A percentile compares a stretch with the other conserved stretches of the same genome.
These are phyloP conservation scores for Iodosphaeria phyllophila DNA, from an alignment of 2,329 filamentous ascomycete species.

Conservation along the genomic window DNA sequence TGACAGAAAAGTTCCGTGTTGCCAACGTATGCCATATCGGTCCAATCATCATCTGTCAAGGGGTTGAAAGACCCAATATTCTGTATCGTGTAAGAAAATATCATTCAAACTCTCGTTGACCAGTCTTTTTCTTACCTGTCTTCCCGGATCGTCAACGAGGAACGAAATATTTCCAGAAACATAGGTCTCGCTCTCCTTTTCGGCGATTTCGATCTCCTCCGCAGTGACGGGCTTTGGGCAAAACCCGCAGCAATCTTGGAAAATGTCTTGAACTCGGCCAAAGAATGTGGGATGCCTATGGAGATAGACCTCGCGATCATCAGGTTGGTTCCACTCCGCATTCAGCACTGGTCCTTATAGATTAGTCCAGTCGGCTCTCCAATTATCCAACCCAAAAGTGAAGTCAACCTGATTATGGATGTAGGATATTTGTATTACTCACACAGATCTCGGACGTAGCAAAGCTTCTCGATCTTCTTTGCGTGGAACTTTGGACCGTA, in stretches of 20 bases:
- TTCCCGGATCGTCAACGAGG: constrained; percentile 63
- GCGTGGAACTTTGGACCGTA: constrained; percentile 44
- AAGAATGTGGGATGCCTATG: constrained; percentile 81
- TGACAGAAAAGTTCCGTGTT: constrained; percentile 62
- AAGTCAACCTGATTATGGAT: background rate
- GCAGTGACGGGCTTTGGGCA: constrained; percentile 52
- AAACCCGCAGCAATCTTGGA: constrained; percentile 64
- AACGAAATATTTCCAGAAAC: constrained; percentile 58
- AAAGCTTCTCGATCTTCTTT: constrained; percentile 60
- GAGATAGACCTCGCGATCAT: constrained; percentile 57
- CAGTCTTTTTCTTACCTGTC: constrained; percentile 36
- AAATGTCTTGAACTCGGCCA: constrained; percentile 53
- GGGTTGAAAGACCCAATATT: constrained; percentile 57
- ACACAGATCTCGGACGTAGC: constrained; percentile 61
- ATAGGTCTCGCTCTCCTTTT: constrained; percentile 57
- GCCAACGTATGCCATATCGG: constrained; percentile 76
- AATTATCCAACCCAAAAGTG: background rate
- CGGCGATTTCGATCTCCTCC: constrained; percentile 52
- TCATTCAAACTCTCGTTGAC: constrained; percentile 4
- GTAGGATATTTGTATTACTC: constrained; percentile 7
- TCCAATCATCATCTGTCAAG: constrained; percentile 69
- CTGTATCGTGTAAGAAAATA: constrained; percentile 3
- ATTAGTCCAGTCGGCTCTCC: background rate
- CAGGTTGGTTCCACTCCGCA: constrained; percentile 67
- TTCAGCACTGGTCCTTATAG: constrained; percentile 57